Percentiles rank a stretch among this genome's conserved stretches.
phyloP scores from a whole-genome alignment of 1,139 yeast genomes.

The Casaregolazyma suthepensis region DNA sequence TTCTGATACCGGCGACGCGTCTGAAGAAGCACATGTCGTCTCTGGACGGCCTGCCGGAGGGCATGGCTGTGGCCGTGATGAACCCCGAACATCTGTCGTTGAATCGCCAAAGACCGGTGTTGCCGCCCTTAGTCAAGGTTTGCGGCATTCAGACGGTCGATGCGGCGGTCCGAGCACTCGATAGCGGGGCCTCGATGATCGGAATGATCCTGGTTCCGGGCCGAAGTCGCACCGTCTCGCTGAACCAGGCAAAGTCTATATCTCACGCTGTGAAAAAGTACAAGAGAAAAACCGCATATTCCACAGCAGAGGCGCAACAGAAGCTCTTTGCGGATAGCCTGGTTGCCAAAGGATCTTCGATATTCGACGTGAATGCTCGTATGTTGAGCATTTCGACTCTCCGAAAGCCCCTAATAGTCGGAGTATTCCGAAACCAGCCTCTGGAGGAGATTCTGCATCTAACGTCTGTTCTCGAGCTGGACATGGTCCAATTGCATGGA shows the following conservation, averaged over 20 bases:
- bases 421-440: slow-evolving; percentile 83
- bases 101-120: neutral
- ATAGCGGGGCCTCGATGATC: slow-evolving; percentile 63
- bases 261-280: slow-evolving; percentile 32
- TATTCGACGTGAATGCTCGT: slow-evolving; percentile 21
- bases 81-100: neutral
- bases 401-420: slow-evolving; percentile 72
- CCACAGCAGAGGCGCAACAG: neutral
- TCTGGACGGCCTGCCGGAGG: neutral
- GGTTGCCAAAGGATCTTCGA: slow-evolving; percentile 11
- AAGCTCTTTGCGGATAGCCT: neutral
- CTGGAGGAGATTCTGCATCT: slow-evolving; percentile 50
- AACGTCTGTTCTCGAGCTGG: slow-evolving; percentile 49
- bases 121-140: slow-evolving; percentile 51
- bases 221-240: slow-evolving; percentile 62
- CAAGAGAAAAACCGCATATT: slow-evolving; percentile 8
- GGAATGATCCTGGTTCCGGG: slow-evolving; percentile 88
- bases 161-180: slow-evolving; percentile 65
- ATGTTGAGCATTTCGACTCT: slow-evolving; percentile 16
- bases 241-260: slow-evolving; percentile 49
- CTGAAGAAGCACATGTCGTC: neutral
- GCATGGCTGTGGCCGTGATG: neutral
- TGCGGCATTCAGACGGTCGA: slow-evolving; percentile 71
- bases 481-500: slow-evolving; percentile 87
- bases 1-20: neutral